A percentile compares a stretch with the other conserved stretches of the same genome.
Evolutionary conservation across 2,329 filamentous ascomycete species (phyloP).

Genomic region (Paracamarosporium sp.): DNA sequence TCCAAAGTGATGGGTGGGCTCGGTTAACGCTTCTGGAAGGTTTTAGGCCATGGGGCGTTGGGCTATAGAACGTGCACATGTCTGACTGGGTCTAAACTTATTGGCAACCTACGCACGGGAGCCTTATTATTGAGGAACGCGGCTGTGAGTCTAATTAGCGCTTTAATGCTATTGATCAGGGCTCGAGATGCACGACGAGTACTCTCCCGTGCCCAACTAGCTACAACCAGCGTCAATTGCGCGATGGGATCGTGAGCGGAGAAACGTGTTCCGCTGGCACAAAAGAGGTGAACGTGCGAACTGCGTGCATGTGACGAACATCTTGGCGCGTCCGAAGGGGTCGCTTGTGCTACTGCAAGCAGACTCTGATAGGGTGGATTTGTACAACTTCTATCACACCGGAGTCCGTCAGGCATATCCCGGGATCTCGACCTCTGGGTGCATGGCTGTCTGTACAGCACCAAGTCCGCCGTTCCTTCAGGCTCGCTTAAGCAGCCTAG

Average conservation of each 20-base stretch:
- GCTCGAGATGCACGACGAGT: not conserved
- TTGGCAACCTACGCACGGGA: slow-evolving; percentile 2
- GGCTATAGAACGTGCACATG: slow-evolving; percentile 7
- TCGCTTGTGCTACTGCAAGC: not conserved
- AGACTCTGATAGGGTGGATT: slow-evolving; percentile 7
- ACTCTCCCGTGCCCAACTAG: not conserved
- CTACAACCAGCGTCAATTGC: not conserved
- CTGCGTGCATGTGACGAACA: not conserved
- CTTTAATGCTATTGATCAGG: not conserved
- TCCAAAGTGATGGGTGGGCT: not conserved
- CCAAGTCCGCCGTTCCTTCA: not conserved
- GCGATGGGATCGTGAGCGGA: not conserved
- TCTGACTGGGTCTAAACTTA: slow-evolving; percentile 5
- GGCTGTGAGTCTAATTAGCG: not conserved
- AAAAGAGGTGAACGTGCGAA: not conserved
- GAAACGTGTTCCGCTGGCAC: not conserved
- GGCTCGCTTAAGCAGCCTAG: not conserved
- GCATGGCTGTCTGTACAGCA: not conserved
- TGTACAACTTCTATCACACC: slow-evolving; percentile 4
- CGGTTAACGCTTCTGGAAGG: slow-evolving; percentile 13
- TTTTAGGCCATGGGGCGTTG: slow-evolving; percentile 8
- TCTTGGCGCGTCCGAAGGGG: not conserved
- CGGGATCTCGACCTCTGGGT: not conserved
- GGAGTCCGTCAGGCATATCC: not conserved
- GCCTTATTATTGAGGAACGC: not conserved